Evolutionary conservation across 2,329 filamentous ascomycete species (phyloP).

Genomic region (Xylariaceae sp.): DNA sequence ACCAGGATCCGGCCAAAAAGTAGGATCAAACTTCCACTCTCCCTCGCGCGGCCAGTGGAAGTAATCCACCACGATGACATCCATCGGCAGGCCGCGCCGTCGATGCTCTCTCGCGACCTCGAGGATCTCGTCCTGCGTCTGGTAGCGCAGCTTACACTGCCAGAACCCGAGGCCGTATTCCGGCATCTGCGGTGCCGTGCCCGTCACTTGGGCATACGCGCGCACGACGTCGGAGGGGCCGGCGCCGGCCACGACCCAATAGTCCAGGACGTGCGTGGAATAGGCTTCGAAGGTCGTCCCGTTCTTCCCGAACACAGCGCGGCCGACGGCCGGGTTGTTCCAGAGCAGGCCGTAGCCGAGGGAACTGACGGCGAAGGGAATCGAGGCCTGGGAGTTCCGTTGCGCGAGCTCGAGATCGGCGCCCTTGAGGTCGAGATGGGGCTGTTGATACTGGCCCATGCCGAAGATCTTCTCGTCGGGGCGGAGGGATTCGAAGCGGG

Average conservation of each 20-base stretch:
- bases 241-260: constrained; percentile 57
- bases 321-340: constrained; percentile 60
- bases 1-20: constrained; percentile 60
- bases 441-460: constrained; percentile 65
- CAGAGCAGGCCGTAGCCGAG: constrained; percentile 59
- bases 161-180: constrained; percentile 64
- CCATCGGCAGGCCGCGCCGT: constrained; percentile 49
- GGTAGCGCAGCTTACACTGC: constrained; percentile 52
- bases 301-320: constrained; percentile 56
- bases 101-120: constrained; percentile 55
- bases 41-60: constrained; percentile 64
- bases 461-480: constrained; percentile 56
- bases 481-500: constrained; percentile 46
- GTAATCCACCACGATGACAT: constrained; percentile 62
- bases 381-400: constrained; percentile 59
- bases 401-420: constrained; percentile 59
- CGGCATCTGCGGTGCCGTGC: constrained; percentile 60
- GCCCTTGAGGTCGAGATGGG: constrained; percentile 57
- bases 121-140: constrained; percentile 57
- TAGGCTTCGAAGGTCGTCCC: constrained; percentile 56
- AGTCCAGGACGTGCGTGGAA: constrained; percentile 54
- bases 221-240: constrained; percentile 51
- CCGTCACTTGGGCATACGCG: constrained; percentile 51
- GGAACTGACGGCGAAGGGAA: constrained; percentile 57
- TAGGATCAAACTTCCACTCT: constrained; percentile 61